Evolutionary conservation across 148 eudicot species (phyloP).

Genomic region (Diospyros lotus): DNA sequence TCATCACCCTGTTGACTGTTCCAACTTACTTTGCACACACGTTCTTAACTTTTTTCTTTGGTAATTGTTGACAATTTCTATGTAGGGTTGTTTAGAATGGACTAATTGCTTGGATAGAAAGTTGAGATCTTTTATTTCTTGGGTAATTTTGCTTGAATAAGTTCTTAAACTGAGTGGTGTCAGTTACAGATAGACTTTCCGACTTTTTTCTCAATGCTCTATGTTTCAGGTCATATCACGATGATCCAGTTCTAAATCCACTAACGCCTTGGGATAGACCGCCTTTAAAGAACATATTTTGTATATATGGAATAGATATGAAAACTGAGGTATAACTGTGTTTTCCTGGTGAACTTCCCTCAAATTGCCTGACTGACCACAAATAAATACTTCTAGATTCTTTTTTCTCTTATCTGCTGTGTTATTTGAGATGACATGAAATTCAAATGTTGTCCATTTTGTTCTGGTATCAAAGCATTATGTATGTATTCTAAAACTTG

Average conservation of each 20-base stretch:
- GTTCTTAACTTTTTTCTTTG: not conserved
- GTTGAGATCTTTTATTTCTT: slow-evolving; percentile 3
- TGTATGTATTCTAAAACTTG: slow-evolving; percentile 2
- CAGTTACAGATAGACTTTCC: not conserved
- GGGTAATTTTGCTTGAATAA: not conserved
- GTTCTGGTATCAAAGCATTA: slow-evolving; percentile 5
- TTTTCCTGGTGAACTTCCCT: slow-evolving; percentile 1
- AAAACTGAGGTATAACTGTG: slow-evolving; percentile 79
- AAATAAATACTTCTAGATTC: not conserved
- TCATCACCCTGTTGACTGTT: not conserved
- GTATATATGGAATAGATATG: slow-evolving; percentile 85
- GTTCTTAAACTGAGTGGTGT: not conserved
- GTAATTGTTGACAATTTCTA: not conserved
- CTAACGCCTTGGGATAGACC: slow-evolving; percentile 97
- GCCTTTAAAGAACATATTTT: slow-evolving; percentile 87
- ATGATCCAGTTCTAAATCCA: slow-evolving; percentile 87
- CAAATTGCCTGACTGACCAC: not conserved
- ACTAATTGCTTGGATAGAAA: slow-evolving; percentile 3
- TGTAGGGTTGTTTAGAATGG: not conserved
- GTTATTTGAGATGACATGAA: not conserved
- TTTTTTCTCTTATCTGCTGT: not conserved
- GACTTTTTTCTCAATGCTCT: slow-evolving; percentile 4
- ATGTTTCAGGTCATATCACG: slow-evolving; percentile 74
- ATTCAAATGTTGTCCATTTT: not conserved
- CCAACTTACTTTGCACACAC: not conserved